Conservation (phyloP, 2,329 filamentous ascomycete species). For the Clonostachys rosea region DNA sequence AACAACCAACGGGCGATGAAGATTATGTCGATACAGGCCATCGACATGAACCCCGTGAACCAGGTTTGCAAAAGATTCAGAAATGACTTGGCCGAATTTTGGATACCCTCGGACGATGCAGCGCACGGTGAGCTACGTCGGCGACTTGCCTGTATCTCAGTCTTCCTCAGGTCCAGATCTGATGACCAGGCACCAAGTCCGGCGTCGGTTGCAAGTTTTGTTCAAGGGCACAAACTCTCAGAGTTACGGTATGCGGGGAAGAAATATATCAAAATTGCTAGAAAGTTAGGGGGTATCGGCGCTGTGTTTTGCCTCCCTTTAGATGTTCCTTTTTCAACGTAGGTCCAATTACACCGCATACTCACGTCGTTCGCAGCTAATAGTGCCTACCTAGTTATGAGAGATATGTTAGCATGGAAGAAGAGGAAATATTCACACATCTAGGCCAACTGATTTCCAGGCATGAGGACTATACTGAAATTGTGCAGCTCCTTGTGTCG, state of each 20-base stretch:
- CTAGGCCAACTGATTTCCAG: background rate
- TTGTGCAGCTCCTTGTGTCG: no score
- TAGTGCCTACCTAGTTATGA: conserved; percentile 17
- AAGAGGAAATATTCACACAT: background rate
- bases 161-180: conserved; percentile 20
- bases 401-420: conserved; percentile 13
- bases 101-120: background rate
- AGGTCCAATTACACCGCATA: conserved; percentile 6
- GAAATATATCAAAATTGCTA: conserved; percentile 25
- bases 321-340: conserved; percentile 24
- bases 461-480: background rate
- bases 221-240: conserved; percentile 11
- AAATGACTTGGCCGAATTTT: no score
- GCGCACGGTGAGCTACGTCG: conserved; percentile 16
- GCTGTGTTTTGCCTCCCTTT: conserved; percentile 22
- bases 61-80: no score
- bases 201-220: conserved; percentile 8
- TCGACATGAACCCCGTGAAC: no score
- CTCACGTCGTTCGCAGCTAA: background rate
- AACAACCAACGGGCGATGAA: no score
- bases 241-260: conserved; percentile 23
- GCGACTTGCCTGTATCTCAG: conserved; percentile 17
- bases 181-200: conserved; percentile 11
- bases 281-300: conserved; percentile 18
- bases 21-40: no score